These are phyloP conservation scores for Sporothrix variecibatus DNA, from an alignment of 2,329 filamentous ascomycete genomes.

Conservation along the genomic window DNA sequence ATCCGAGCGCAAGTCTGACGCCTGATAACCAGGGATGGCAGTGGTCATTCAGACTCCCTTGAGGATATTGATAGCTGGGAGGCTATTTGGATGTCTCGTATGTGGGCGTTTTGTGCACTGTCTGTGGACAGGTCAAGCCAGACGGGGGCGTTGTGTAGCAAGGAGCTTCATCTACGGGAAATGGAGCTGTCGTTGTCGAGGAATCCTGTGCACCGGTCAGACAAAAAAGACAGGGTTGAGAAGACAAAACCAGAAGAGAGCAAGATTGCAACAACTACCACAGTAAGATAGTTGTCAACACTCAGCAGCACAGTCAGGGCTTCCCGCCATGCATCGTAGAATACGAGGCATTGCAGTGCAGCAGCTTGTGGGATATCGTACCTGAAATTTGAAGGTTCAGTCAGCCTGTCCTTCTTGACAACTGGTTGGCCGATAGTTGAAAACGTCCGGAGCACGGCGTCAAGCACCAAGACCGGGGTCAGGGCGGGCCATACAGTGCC, in stretches of 20 bases:
- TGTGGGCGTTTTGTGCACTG: neutral
- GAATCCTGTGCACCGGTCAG: neutral
- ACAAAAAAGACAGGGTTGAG: neutral
- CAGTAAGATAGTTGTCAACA: neutral
- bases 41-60: neutral
- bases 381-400: neutral
- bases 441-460: neutral
- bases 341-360: slow-evolving; percentile 5
- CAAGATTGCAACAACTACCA: neutral
- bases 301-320: neutral
- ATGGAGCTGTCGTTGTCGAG: neutral
- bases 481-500: neutral
- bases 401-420: neutral
- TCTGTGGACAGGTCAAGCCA: neutral
- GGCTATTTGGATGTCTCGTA: neutral
- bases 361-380: slow-evolving; percentile 2
- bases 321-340: neutral
- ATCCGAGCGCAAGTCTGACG: neutral
- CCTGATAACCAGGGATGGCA: slow-evolving; percentile 1
- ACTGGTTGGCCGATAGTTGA: neutral
- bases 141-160: slow-evolving; percentile 2
- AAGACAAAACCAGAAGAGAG: neutral
- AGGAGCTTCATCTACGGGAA: slow-evolving; percentile 1
- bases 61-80: neutral
- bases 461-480: neutral